Evolutionary conservation across 495 filamentous ascomycete genomes (phyloP).

Genomic region (Cetradonia linearis): DNA sequence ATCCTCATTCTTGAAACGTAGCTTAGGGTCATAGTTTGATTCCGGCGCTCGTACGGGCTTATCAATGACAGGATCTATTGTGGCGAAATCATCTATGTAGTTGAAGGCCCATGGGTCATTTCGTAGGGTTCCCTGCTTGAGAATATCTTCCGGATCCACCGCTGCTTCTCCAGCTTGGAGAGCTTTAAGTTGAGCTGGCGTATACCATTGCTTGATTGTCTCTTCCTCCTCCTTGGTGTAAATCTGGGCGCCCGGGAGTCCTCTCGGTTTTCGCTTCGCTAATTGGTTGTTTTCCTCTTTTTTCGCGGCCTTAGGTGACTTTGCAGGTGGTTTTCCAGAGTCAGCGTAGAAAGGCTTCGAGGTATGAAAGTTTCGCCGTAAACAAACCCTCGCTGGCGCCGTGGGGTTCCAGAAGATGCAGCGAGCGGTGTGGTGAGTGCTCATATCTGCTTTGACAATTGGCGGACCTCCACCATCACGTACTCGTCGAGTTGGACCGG

Average conservation of each 20-base stretch:
- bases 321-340: constrained; percentile 14
- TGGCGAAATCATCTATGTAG: constrained; percentile 82
- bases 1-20: constrained; percentile 48
- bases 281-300: neutral
- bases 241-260: constrained; percentile 35
- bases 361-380: constrained; percentile 18
- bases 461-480: neutral
- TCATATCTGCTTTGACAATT: constrained; percentile 11
- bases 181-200: constrained; percentile 68
- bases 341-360: constrained; percentile 11
- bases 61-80: constrained; percentile 67
- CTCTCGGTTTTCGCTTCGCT: neutral
- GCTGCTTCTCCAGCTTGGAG: constrained; percentile 77
- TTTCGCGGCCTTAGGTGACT: constrained; percentile 17
- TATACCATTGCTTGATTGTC: constrained; percentile 55
- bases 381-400: constrained; percentile 3
- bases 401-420: constrained; percentile 11
- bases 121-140: constrained; percentile 56
- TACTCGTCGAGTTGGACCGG: neutral
- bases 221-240: constrained; percentile 63
- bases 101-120: constrained; percentile 58
- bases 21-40: constrained; percentile 48
- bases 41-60: constrained; percentile 44
- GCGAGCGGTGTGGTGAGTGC: neutral
- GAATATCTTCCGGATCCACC: constrained; percentile 68